Conservation (phyloP, 2,329 filamentous ascomycete genomes). For the Albifimbria verrucaria region DNA sequence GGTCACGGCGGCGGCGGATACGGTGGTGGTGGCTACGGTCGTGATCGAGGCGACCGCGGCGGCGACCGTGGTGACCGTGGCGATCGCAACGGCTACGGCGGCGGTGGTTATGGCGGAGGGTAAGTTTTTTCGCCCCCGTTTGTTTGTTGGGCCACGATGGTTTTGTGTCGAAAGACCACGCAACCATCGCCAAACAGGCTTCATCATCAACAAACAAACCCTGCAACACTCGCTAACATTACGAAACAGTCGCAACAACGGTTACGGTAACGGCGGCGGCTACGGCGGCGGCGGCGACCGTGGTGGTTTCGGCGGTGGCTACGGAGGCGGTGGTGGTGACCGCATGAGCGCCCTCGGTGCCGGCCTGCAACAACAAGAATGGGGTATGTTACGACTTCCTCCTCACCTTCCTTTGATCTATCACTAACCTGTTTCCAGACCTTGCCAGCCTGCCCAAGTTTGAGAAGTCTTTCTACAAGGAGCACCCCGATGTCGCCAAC, state of each 20-base stretch:
- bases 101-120: conserved; percentile 33
- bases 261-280: conserved; percentile 32
- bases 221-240: conserved; percentile 30
- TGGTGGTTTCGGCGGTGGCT: conserved; percentile 36
- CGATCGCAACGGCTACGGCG: conserved; percentile 29
- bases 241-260: conserved; percentile 43
- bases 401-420: background rate
- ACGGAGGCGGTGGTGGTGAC: conserved; percentile 50
- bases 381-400: conserved; percentile 60
- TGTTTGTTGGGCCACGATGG: conserved; percentile 4
- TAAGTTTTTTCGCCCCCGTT: conserved; percentile 23
- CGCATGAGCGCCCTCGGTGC: conserved; percentile 90
- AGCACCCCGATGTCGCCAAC: conserved; percentile 72
- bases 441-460: conserved; percentile 82
- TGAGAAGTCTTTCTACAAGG: conserved; percentile 99
- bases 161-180: background rate
- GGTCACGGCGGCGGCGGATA: conserved; percentile 26
- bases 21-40: conserved; percentile 34
- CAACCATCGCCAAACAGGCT: too few species aligned
- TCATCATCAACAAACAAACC: background rate
- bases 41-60: conserved; percentile 43
- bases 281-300: conserved; percentile 28
- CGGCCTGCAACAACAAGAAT: conserved; percentile 81
- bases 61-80: conserved; percentile 41
- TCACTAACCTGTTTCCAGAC: conserved; percentile 51